Evolutionary conservation across 306 rosid species (phyloP).

Genomic region (Pyrus bretschneideri): DNA sequence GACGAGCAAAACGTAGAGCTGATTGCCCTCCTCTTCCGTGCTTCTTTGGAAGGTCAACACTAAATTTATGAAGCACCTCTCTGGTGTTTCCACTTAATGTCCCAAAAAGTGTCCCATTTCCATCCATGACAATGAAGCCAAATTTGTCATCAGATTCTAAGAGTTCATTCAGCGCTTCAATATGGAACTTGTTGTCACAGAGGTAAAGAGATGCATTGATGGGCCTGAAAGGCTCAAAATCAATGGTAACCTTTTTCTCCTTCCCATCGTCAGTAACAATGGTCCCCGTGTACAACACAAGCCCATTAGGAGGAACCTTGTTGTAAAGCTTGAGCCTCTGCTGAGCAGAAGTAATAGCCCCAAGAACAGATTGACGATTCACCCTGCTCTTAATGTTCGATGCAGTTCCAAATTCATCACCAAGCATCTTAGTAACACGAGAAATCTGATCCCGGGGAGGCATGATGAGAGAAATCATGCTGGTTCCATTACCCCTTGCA

Average conservation of each 20-base stretch:
- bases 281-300: constrained; percentile 79
- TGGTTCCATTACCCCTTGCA: constrained; percentile 87
- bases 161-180: constrained; percentile 81
- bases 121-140: constrained; percentile 87
- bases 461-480: constrained; percentile 92
- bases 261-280: constrained; percentile 86
- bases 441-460: constrained; percentile 92
- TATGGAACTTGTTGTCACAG: constrained; percentile 84
- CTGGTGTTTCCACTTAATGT: constrained; percentile 85
- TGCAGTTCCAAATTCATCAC: constrained; percentile 93
- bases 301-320: constrained; percentile 85
- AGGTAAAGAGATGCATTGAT: constrained; percentile 86
- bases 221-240: constrained; percentile 88
- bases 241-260: constrained; percentile 88
- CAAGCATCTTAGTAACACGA: constrained; percentile 89
- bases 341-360: constrained; percentile 86
- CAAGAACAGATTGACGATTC: constrained; percentile 80
- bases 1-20: constrained; percentile 86
- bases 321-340: constrained; percentile 82
- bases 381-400: constrained; percentile 90
- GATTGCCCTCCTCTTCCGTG: constrained; percentile 98
- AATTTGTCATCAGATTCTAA: constrained; percentile 88
- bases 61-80: constrained; percentile 81
- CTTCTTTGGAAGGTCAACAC: constrained; percentile 80
- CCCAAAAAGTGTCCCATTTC: constrained; percentile 88